These are phyloP conservation scores for Trichophyton verrucosum DNA, from an alignment of 2,329 filamentous ascomycete species.

Conservation along the genomic window DNA sequence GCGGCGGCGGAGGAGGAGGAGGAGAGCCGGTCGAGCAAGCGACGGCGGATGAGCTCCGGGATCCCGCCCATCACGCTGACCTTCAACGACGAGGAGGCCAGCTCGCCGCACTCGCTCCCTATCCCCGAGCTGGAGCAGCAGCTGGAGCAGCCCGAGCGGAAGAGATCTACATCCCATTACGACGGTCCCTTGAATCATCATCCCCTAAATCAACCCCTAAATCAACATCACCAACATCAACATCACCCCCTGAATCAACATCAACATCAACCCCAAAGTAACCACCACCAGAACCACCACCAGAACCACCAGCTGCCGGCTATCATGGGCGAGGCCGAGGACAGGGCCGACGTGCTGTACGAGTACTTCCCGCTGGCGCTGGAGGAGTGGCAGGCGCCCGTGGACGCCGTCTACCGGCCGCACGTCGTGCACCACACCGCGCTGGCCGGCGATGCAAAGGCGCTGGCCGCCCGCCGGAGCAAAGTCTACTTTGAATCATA, in stretches of 20 bases:
- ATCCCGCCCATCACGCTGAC: constrained; percentile 43
- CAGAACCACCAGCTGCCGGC: constrained; percentile 40
- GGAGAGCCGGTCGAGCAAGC: constrained; percentile 13
- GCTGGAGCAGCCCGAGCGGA: too few species aligned
- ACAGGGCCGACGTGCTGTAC: constrained; percentile 73
- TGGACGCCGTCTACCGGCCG: constrained; percentile 79
- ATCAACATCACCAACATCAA: not conserved
- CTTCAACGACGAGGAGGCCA: constrained; percentile 40
- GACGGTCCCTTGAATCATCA: not conserved
- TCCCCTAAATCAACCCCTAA: not conserved
- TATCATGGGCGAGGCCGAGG: constrained; percentile 33
- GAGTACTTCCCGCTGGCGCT: constrained; percentile 88
- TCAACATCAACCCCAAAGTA: too few species aligned
- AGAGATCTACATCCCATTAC: too few species aligned
- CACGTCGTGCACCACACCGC: constrained; percentile 85
- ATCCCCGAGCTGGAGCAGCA: constrained; percentile 16
- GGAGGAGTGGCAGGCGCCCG: constrained; percentile 83
- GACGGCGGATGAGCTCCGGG: constrained; percentile 25
- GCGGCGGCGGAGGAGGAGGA: too few species aligned
- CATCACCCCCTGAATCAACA: too few species aligned
- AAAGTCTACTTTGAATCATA: constrained; percentile 53
- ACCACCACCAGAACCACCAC: not conserved
- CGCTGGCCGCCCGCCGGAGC: constrained; percentile 52
- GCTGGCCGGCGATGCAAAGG: constrained; percentile 52
- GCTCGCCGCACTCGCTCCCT: constrained; percentile 22